A percentile compares a stretch with the other conserved stretches of the same genome.
Conservation (phyloP, 331 rosid genomes). For the Stylosanthes scabra region DNA sequence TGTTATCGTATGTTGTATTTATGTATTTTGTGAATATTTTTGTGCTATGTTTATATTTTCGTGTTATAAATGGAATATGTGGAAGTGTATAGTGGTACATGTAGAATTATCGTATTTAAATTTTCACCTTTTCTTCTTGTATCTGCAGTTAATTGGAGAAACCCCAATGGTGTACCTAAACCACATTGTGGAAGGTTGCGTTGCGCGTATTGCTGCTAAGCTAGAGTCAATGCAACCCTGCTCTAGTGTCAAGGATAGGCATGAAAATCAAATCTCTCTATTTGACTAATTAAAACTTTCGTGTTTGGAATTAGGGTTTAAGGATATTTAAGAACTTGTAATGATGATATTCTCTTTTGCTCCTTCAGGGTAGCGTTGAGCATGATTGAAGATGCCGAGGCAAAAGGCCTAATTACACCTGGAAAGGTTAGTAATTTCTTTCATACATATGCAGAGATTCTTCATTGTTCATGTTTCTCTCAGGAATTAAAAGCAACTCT, state of each 20-base stretch:
- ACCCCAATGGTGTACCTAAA: slow-evolving; percentile 85
- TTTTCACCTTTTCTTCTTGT: neutral
- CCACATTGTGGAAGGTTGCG: slow-evolving; percentile 76
- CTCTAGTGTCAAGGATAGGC: slow-evolving; percentile 86
- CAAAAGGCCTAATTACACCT: slow-evolving; percentile 75
- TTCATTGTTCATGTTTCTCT: neutral
- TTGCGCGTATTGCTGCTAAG: slow-evolving; percentile 83
- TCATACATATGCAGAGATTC: slow-evolving; percentile 21
- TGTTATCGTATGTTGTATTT: too few relatives aligned
- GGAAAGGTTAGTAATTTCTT: slow-evolving; percentile 68
- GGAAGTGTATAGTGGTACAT: too few relatives aligned
- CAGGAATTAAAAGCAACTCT: neutral
- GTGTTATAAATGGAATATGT: too few relatives aligned
- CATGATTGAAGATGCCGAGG: slow-evolving; percentile 94
- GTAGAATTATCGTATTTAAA: too few relatives aligned
- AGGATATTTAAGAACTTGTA: slow-evolving; percentile 10
- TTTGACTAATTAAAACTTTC: neutral
- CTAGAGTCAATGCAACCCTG: slow-evolving; percentile 86
- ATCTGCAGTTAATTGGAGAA: slow-evolving; percentile 67
- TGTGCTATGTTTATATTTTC: too few relatives aligned
- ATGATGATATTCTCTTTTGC: neutral
- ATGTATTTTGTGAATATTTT: too few relatives aligned
- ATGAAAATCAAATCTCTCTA: neutral
- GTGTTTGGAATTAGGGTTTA: slow-evolving; percentile 8
- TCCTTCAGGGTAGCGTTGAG: slow-evolving; percentile 69